Evolutionary conservation across 805 yeast species (phyloP).

Genomic region (Nakazawaea ambrosiae): DNA sequence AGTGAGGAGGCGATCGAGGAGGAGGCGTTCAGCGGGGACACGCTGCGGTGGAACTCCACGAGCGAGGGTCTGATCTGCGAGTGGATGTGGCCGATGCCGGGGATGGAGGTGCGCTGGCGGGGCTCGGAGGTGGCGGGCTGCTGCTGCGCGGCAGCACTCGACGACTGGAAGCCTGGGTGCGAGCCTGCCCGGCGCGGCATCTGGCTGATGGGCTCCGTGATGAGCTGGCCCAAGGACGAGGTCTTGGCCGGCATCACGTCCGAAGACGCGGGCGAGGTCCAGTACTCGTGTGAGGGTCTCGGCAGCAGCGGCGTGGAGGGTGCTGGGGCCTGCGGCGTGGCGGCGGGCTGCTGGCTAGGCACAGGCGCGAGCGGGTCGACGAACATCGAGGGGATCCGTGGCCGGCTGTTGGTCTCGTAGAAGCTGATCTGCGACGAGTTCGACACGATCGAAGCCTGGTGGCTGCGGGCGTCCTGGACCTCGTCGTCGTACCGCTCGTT

Average conservation of each 20-base stretch:
- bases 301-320: slow-evolving; percentile 3
- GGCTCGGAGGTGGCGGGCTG: not conserved
- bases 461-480: slow-evolving; percentile 1
- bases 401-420: slow-evolving; percentile 18
- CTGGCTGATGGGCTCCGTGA: slow-evolving; percentile 4
- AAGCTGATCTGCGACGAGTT: slow-evolving; percentile 11
- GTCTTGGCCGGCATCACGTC: too few species aligned
- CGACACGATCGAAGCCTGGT: slow-evolving; percentile 7
- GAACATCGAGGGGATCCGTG: slow-evolving; percentile 39
- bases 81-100: slow-evolving; percentile 16
- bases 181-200: slow-evolving; percentile 11
- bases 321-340: not conserved
- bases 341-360: slow-evolving; percentile 17
- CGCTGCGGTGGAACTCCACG: slow-evolving; percentile 24
- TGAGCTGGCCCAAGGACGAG: not conserved
- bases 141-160: not conserved
- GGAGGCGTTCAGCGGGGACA: slow-evolving; percentile 3
- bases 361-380: slow-evolving; percentile 43
- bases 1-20: slow-evolving; percentile 9
- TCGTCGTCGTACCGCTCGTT: slow-evolving; percentile 3
- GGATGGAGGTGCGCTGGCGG: slow-evolving; percentile 13
- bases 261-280: not conserved
- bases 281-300: not conserved
- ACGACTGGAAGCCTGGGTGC: slow-evolving; percentile 11
- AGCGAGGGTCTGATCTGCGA: slow-evolving; percentile 30